Evolutionary conservation across 1,284 basidiomycete genomes (phyloP).

Genomic region (Melampsora abietis-canadensis): DNA sequence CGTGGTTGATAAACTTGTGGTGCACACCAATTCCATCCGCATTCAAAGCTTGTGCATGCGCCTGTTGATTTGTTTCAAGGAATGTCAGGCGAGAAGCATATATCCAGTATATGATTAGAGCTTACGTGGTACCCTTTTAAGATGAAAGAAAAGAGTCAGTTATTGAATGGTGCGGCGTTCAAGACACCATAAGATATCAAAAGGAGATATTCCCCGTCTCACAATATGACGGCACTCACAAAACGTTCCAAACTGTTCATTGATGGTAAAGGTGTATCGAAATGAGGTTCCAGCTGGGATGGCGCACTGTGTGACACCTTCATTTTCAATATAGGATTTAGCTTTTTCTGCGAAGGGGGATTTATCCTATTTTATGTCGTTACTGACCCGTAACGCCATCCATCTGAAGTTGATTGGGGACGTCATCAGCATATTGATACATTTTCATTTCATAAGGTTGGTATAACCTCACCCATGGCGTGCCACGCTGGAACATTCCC

Average conservation of each 20-base stretch:
- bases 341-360: too few relatives aligned
- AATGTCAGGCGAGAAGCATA: not conserved
- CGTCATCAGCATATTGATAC: not conserved
- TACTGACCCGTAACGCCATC: constrained; percentile 11
- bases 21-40: constrained; percentile 4
- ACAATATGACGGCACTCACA: not conserved
- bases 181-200: not conserved
- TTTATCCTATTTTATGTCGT: not conserved
- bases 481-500: constrained; percentile 54
- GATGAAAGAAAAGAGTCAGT: not conserved
- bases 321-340: constrained; percentile 46
- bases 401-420: not conserved
- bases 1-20: too few relatives aligned
- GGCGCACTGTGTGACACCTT: constrained; percentile 59
- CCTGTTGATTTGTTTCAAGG: not conserved
- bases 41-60: not conserved
- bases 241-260: constrained; percentile 35
- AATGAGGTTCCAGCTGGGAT: constrained; percentile 58
- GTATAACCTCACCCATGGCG: constrained; percentile 55
- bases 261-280: constrained; percentile 58
- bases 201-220: not conserved
- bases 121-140: constrained; percentile 9
- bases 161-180: not conserved
- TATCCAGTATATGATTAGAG: not conserved
- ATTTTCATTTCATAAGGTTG: not conserved